phyloP scores from a whole-genome alignment of 140 eudicot species.

The Ambrosia hybrid region DNA sequence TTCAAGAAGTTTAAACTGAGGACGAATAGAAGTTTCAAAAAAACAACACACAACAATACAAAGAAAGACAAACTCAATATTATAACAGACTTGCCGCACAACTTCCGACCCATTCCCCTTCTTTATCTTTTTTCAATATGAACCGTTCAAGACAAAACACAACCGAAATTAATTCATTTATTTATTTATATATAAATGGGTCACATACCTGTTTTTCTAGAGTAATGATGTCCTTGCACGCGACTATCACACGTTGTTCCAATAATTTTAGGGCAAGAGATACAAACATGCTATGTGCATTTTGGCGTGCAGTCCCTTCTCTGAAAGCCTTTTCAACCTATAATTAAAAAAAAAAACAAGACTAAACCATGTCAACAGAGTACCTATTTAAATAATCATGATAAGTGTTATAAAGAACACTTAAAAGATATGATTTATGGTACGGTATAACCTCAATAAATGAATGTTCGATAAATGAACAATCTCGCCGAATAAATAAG shows the following conservation, averaged over 20 bases:
- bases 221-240: constrained; percentile 90
- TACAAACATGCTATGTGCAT: constrained; percentile 97
- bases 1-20: constrained; percentile 86
- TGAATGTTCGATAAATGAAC: not conserved
- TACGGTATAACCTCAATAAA: not conserved
- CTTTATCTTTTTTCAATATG: not conserved
- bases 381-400: constrained; percentile 3
- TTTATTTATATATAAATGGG: not conserved
- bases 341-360: constrained; percentile 9
- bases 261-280: constrained; percentile 83
- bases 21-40: constrained; percentile 20
- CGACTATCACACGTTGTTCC: constrained; percentile 93
- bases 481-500: not conserved
- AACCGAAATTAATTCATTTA: not conserved
- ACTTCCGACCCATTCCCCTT: not conserved
- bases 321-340: constrained; percentile 99
- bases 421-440: constrained; percentile 1
- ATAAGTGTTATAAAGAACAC: not conserved
- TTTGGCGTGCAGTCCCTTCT: constrained; percentile 99
- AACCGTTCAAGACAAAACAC: not conserved
- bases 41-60: too few relatives aligned
- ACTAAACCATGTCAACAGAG: not conserved
- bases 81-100: too few relatives aligned
- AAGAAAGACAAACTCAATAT: too few relatives aligned
- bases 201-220: constrained; percentile 77